Evolutionary conservation across 352 stramenopile species (phyloP), one percentile per base, ranked within the genome.

Genomic region (Phytophthora sansomeana): DNA sequence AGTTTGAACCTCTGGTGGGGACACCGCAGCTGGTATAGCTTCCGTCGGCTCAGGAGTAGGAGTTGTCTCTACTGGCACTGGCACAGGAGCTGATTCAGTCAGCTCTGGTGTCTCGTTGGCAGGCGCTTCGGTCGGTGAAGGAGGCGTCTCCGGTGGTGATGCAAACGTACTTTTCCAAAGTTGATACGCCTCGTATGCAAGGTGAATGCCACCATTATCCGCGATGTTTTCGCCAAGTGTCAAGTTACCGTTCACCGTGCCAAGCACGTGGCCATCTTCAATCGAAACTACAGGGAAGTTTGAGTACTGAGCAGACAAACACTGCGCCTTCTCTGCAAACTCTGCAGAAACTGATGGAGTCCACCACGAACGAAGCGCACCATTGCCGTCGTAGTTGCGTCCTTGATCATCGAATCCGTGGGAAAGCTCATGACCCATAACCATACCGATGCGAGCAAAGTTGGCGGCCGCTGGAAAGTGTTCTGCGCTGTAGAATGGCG

Each of bases 371-470:
- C 85, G 80, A 44, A 98, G 85, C n/a, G 91, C 90, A 14, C 94
- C 94, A 44, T 87, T 72, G 14, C 56, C 85, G 61, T 94, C 83
- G 55, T 87, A 97, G 54, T 98, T 96, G 24, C 89, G 77, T 53
- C 93, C 94, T 70, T 97, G 89, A 59, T 98, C 91, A 66, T 98
- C 95, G 71, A 98, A 98, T 16, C 92, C 95, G 63, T 98, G 92
- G 10, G 92, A 97, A 63, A 98, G 91, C 74, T 98, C 95, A 67
- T 98, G 95, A 3, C 91, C 93, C 68, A 98, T 96, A 11, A 98
- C 87, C 65, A 95, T 94, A 2, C 92, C 91, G 51, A 98, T 98
- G 8, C 86, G 85, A 42, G 89, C 95, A 68, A 95, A 98, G 64
- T 98, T 98, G 8, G 95, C 88, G n/a, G 90, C 91, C 0, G 74